These are phyloP conservation scores for Exophiala bonariae DNA, from an alignment of 2,329 filamentous ascomycete genomes.

Conservation along the genomic window DNA sequence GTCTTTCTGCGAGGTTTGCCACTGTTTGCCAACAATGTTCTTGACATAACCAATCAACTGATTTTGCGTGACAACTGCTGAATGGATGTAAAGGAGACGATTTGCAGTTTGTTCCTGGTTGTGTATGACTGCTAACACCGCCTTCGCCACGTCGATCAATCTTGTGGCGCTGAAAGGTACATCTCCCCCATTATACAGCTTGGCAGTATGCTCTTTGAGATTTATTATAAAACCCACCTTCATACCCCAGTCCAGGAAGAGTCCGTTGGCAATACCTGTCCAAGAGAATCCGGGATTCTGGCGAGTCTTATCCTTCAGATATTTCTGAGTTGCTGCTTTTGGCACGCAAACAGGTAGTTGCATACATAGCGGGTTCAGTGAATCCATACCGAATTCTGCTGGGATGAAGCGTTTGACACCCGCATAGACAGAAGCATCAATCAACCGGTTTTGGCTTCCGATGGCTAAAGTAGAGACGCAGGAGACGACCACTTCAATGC, in stretches of 20 bases:
- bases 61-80: slow-evolving; percentile 47
- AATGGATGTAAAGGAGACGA: slow-evolving; percentile 47
- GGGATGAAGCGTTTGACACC: slow-evolving; percentile 33
- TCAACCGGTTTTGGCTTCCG: slow-evolving; percentile 13
- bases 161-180: slow-evolving; percentile 49
- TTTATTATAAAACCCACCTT: slow-evolving; percentile 45
- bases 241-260: slow-evolving; percentile 37
- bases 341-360: slow-evolving; percentile 20
- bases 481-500: slow-evolving; percentile 13
- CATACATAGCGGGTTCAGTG: background rate
- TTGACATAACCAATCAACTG: slow-evolving; percentile 35
- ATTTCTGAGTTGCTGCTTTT: slow-evolving; percentile 31
- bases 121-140: slow-evolving; percentile 49
- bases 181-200: slow-evolving; percentile 53
- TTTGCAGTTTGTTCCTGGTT: slow-evolving; percentile 56
- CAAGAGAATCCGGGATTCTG: slow-evolving; percentile 30
- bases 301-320: slow-evolving; percentile 25
- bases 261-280: slow-evolving; percentile 31
- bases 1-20: background rate
- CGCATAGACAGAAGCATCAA: slow-evolving; percentile 32
- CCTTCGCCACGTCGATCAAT: slow-evolving; percentile 47
- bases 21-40: slow-evolving; percentile 26
- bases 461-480: slow-evolving; percentile 8
- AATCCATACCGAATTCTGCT: slow-evolving; percentile 33
- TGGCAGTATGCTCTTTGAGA: slow-evolving; percentile 40